Base-by-base conservation (phyloP, 2,329 filamentous ascomycete genomes). In the Colletotrichum higginsianum region DNA sequence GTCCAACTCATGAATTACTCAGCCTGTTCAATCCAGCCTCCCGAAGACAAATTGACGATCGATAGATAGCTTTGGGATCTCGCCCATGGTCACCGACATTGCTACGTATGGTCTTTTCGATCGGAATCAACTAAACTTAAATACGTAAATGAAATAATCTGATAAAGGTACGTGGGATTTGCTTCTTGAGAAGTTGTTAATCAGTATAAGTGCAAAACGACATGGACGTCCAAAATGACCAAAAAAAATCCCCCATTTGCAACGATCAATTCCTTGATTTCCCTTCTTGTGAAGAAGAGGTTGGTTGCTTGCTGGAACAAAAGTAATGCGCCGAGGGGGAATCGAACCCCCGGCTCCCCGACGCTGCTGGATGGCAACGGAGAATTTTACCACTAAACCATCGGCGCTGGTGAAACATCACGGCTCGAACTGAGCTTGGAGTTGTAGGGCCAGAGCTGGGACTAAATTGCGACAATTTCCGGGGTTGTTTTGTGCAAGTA, bases 341-440 rank as follows among this genome's bases (percentile, higher is more conserved):
- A 62, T 62, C 60, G 60, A 62, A 62, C 60, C 60, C 60, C 60
- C 60, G 60, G 60, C 60, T 62, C 60, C 60, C 60, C 60, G 60
- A 62, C 60, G 60, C 60, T 62, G 47, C 60, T 62, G 5, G 21
- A 21, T 62, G 60, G 60, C 60, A 62, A 62, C 60, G 60, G 60
- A 62, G 60, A 62, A 62, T 62, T 62, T 62, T 62, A 62, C 60
- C 60, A 62, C 60, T 62, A 62, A 62, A 62, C 60, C 60, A 62
- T 62, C 60, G 60, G 47, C 60, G 60, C 60, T 7, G 8, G 3
- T 4, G 6, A 5, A 16, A 1, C 2, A 18, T 42, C 15, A 4
- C 26, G 8, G 15, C 18, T 40, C n/a, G 2, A 18, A 16, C 12
- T 21, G 12, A n/a, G 8, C 7, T 61, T 18, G 9, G 2, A 0